Base-by-base conservation (phyloP, 768 basidiomycete genomes). In the Hypsizygus marmoreus region DNA sequence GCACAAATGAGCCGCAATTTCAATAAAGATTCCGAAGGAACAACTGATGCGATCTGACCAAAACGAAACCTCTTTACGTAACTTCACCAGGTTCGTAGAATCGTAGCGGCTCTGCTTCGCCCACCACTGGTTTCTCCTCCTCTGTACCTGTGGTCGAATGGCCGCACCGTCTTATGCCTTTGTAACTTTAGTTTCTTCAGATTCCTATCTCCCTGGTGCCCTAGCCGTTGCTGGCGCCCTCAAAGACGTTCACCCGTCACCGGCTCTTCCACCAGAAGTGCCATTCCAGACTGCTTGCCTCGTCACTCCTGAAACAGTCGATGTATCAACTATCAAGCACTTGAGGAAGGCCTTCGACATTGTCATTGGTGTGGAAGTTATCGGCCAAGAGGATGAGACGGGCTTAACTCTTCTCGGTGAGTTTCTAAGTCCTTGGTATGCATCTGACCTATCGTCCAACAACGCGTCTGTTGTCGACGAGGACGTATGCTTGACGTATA, bases 231-330 rank as follows among this genome's bases (percentile, higher is more conserved):
- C 82, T 24, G 89, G 88, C 43, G 89, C 95, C 12, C 78, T 99
- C 55, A 80, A 79, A 44, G 89, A 94, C 49, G 62, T 91, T 31
- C 93, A 95, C 59, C 75, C 80, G 13, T 66, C 69, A 32, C 80
- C 84, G 6, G 67, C 81, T 17, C 62, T 72, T 34, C 65, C 78
- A 22, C 80, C 83, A 41, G 76, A 82, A 61, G 78, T 84, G 47
- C 75, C 84, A 38, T 90, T 90, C 60, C 75, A 86, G 50, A 89
- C 88, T 11, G 84, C 94, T 50, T 97, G 93, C 68, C 71, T 99
- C 32, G 91, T 95, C 50, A 95, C 95, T 20, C 97, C 97, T 41
- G 92, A 97, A 62, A 86, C 90, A 0, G 84, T 98, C 63, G 85
- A 91, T 65, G 88, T 95, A 19, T 74, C 78, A 38, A 77, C 88